phyloP scores from a whole-genome alignment of 345 rosid genomes.

The Rhodamnia rubescens region DNA sequence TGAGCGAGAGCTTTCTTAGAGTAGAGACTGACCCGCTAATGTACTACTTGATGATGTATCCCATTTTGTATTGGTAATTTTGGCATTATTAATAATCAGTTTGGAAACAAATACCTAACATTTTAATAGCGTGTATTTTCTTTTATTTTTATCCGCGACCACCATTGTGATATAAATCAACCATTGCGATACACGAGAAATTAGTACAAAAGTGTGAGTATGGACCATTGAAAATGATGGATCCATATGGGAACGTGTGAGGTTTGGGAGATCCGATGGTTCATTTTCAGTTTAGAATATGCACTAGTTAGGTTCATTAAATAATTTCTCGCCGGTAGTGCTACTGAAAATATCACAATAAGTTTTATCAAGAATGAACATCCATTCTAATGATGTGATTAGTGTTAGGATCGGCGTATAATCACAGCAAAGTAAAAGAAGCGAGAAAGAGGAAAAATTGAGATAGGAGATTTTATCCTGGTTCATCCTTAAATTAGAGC shows the following conservation, averaged over 20 bases:
- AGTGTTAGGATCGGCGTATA: too few relatives aligned
- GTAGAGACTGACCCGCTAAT: neutral
- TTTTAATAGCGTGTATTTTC: neutral
- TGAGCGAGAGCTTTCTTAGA: neutral
- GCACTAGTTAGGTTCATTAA: neutral
- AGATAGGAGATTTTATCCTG: too few relatives aligned
- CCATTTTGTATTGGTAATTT: neutral
- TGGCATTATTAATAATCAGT: neutral
- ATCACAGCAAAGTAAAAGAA: too few relatives aligned
- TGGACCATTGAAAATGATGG: neutral
- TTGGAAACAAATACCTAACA: neutral
- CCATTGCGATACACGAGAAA: neutral
- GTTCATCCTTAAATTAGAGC: too few relatives aligned
- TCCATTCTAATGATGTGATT: neutral
- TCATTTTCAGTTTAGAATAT: too few relatives aligned
- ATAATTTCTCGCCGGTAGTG: neutral
- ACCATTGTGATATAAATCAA: neutral
- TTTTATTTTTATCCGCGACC: neutral
- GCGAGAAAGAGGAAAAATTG: too few relatives aligned
- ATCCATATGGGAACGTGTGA: neutral
- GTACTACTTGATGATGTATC: neutral
- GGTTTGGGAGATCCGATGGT: neutral
- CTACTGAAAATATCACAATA: neutral
- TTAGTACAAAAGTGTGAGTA: neutral
- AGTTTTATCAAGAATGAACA: neutral